Base-by-base conservation (phyloP, 2,329 filamentous ascomycete genomes). In the Incumbomyces lentus region DNA sequence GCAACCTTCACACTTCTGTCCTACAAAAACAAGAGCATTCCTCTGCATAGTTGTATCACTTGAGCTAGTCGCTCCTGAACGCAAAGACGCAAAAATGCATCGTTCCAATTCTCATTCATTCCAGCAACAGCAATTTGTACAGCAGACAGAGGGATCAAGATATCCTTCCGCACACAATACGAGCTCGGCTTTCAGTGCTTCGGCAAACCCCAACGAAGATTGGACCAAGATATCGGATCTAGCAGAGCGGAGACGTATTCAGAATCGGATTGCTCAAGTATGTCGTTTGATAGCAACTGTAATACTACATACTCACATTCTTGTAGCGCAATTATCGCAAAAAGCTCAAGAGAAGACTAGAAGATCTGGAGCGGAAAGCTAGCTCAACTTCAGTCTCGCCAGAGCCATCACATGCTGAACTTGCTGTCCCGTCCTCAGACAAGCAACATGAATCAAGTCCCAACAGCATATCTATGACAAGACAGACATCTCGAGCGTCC, bases 141-240 rank as follows among this genome's bases (percentile, higher is more conserved):
- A 47, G 42, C 35, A 52, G 50, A 49, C 47, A 11, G 46, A 48
- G 18, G 49, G 53, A 29, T 50, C 52, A n/a, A 55, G 55, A 49
- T 56, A 57, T 49, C 44, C 56, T 19, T 50, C 56, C 2, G 75
- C 71, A 54, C 81, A 87, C 62, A 82, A 82, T 63, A 93, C 86
- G 52, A 95, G 87, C 71, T 95, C 87, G 69, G 90, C 90, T 58
- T 95, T 94, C 73, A 93, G 86, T 69, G 84, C 84, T 59, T 93
- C 87, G 54, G 90, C 89, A 59, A 93, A 94, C 65, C 86, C 90
- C 46, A 89, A 95, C 62, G 90, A 96, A 70, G 90, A 96, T 71
- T 96, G 90, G 90, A 95, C 90, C 63, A 94, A 95, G 79, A 95
- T 96, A 64, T 94, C 90, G 48, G 90, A 96, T 67, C 81, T 96